A percentile compares a stretch with the other conserved stretches of the same genome.
These are phyloP conservation scores for Fusarium humuli DNA, from an alignment of 2,329 filamentous ascomycete species.

Conservation along the genomic window DNA sequence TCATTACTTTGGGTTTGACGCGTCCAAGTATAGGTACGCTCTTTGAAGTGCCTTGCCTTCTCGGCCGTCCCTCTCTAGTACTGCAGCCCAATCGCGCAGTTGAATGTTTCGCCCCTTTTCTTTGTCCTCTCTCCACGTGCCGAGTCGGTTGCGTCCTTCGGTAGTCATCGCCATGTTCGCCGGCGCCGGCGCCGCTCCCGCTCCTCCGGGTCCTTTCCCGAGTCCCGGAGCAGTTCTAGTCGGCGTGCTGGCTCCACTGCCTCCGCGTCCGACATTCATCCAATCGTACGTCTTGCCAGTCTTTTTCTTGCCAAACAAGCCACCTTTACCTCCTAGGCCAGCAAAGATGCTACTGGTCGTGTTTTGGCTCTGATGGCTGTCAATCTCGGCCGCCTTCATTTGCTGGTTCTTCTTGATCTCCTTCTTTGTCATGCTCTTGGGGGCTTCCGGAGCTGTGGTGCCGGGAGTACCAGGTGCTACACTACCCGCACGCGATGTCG, in stretches of 20 bases:
- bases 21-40: conserved; percentile 66
- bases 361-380: conserved; percentile 85
- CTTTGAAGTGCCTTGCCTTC: conserved; percentile 72
- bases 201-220: conserved; percentile 50
- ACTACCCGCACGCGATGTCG: conserved; percentile 65
- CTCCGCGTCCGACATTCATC: conserved; percentile 70
- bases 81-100: conserved; percentile 82
- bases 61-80: conserved; percentile 81
- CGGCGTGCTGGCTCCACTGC: conserved; percentile 66
- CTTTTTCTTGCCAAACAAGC: conserved; percentile 69
- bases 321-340: conserved; percentile 71
- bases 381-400: conserved; percentile 82
- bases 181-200: conserved; percentile 47
- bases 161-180: conserved; percentile 61
- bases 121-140: conserved; percentile 82
- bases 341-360: conserved; percentile 80
- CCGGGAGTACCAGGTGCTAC: conserved; percentile 71
- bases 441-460: conserved; percentile 70
- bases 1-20: conserved; percentile 57
- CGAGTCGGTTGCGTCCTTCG: conserved; percentile 72
- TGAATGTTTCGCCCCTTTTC: conserved; percentile 84
- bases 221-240: conserved; percentile 52
- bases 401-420: conserved; percentile 80
- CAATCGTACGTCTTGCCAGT: conserved; percentile 77
- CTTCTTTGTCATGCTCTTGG: conserved; percentile 86